A percentile compares a stretch with the other conserved stretches of the same genome.
Evolutionary conservation across 1,139 yeast genomes (phyloP).

Genomic region (Sugiyamaella castrensis): DNA sequence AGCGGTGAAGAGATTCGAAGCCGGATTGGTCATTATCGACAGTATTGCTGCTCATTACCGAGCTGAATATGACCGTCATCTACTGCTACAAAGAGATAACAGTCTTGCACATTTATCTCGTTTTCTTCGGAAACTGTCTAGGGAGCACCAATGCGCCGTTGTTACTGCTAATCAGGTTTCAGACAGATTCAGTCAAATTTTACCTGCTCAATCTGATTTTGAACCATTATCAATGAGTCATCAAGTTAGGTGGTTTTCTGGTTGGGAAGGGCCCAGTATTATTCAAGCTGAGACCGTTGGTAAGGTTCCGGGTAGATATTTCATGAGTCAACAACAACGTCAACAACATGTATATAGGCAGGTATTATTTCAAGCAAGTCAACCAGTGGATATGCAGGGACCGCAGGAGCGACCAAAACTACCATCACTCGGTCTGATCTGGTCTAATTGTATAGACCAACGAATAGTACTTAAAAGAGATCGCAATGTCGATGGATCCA

Average conservation of each 20-base stretch:
- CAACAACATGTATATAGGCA: neutral
- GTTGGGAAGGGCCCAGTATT: slow-evolving; percentile 55
- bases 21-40: slow-evolving; percentile 65
- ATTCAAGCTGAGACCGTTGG: neutral
- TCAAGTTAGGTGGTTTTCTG: slow-evolving; percentile 70
- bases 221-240: slow-evolving; percentile 46
- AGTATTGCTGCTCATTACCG: slow-evolving; percentile 85
- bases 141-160: slow-evolving; percentile 52
- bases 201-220: slow-evolving; percentile 18
- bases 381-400: neutral
- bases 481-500: slow-evolving; percentile 15
- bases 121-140: slow-evolving; percentile 52
- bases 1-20: slow-evolving; percentile 40
- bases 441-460: slow-evolving; percentile 44
- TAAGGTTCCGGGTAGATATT: neutral
- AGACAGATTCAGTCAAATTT: slow-evolving; percentile 40
- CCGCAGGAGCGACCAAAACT: slow-evolving; percentile 24
- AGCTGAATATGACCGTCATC: slow-evolving; percentile 45
- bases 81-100: slow-evolving; percentile 9
- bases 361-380: too few relatives aligned
- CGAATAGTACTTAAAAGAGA: slow-evolving; percentile 42
- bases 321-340: neutral
- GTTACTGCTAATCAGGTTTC: slow-evolving; percentile 81
- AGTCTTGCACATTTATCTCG: slow-evolving; percentile 44
- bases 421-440: slow-evolving; percentile 46